Conservation (phyloP, 768 basidiomycete species). For the Infundibulicybe gibba region DNA sequence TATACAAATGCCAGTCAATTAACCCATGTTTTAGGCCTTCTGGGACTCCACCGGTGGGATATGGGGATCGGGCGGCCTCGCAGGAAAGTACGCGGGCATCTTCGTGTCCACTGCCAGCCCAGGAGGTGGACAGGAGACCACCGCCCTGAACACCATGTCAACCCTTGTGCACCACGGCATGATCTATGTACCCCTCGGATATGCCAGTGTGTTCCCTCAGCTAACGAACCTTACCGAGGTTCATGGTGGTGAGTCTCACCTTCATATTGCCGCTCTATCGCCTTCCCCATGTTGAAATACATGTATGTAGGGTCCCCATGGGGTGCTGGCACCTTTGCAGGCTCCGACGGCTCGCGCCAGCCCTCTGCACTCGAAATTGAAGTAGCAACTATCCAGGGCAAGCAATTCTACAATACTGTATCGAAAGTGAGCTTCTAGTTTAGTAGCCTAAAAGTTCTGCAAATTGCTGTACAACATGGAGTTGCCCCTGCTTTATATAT, state of each 20-base stretch:
- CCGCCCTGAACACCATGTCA: conserved; percentile 46
- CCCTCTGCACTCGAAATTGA: conserved; percentile 55
- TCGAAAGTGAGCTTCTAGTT: conserved; percentile 33
- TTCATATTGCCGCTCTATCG: background rate
- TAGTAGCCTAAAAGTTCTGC: background rate
- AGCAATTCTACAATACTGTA: conserved; percentile 47
- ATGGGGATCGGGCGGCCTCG: conserved; percentile 56
- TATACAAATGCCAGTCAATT: too few relatives aligned
- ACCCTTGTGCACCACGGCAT: conserved; percentile 73
- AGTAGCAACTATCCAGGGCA: conserved; percentile 56
- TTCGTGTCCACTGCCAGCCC: conserved; percentile 73
- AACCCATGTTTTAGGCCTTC: conserved; percentile 44
- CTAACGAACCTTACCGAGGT: conserved; percentile 43
- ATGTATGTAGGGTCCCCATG: conserved; percentile 60
- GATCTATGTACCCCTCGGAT: conserved; percentile 70
- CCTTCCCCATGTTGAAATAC: background rate
- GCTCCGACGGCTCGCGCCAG: conserved; percentile 52
- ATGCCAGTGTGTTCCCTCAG: conserved; percentile 39
- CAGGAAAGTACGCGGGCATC: conserved; percentile 71
- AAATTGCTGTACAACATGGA: too few relatives aligned
- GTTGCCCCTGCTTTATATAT: too few relatives aligned
- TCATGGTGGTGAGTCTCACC: conserved; percentile 49
- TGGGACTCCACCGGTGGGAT: conserved; percentile 76
- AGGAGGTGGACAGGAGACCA: conserved; percentile 80
- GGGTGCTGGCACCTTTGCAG: conserved; percentile 74